Evolutionary conservation across 2,329 filamentous ascomycete genomes (phyloP), one percentile per base, ranked within the genome.

Genomic region (Sarocladiaceae sp.): DNA sequence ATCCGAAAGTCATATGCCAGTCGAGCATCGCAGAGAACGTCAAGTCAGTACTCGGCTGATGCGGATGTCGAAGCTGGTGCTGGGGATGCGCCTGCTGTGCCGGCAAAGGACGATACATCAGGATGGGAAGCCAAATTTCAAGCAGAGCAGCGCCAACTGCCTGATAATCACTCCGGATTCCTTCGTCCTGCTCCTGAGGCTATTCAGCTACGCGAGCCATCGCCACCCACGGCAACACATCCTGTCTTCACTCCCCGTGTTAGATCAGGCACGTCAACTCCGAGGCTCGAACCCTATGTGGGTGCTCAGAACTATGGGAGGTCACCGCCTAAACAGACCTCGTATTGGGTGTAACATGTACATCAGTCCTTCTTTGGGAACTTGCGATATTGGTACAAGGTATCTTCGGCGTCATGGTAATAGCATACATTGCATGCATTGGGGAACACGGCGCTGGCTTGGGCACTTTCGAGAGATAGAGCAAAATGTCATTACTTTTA

Each of bases 1-100:
- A 75, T 76, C 53, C 66, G 68, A 50, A 76, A 76, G 58, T 74
- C 72, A 2, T 60, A 76, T 8, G 65, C 67, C 52, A 62, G 60
- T 33, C 64, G 65, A 20, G 40, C 59, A 3, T 62, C 64, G 12
- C 15, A 31, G n/a, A 25, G 44, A 12, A 18, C 44, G 13, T 29
- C 25, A 12, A 48, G 44, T 22, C 44, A 48, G 26, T 48, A 33
- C 28, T 31, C 26, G 4, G 33, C 4, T 15, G 28, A 33, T 28
- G 25, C 13, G 26, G 44, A 48, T n/a, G 4, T n/a, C 4, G 40
- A 29, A 11, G 13, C 44, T 12, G 15, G 15, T 33, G 8, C 29
- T 33, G 23, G 44, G 26, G 44, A 33, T 12, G 26, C 4, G 15
- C 2, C 22, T 4, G 28, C 4, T 33, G 12, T 17, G 13, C 5